Evolutionary conservation across 441 rosid species (phyloP), one percentile per base, ranked within the genome.

Genomic region (Sinapis alba): DNA sequence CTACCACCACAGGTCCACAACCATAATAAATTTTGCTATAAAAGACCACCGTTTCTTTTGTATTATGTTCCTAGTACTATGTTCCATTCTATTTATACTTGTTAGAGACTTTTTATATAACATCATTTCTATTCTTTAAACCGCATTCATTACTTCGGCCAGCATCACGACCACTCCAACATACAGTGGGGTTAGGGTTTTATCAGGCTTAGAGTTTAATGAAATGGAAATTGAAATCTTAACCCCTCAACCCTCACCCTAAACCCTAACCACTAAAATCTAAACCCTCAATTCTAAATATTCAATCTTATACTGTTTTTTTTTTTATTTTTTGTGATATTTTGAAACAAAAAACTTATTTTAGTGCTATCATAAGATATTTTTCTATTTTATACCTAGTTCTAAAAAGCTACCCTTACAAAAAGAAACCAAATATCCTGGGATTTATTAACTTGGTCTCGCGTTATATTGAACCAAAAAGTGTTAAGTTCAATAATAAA

Each of bases 381-480:
- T 4, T 38, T 28, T 36, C 30, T 27, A 27, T n/a, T 36, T 38
- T 38, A 43, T 43, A 27, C 30, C n/a, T 43, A 43, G n/a, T 43
- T 38, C 3, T 9, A 6, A 7, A 47, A 47, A 61, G 62, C 60
- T 30, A 65, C 65, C 58, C 47, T 45, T 57, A 65, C 71, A 41
- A 57, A 58, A 58, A 66, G 71, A 65, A 58, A 66, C 61, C 61
- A 74, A 74, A 74, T 74, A 74, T 74, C 61, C 13, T 58, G 61
- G 61, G 28, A 34, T 30, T 59, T 16, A 30, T 74, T 67, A 74
- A 45, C 26, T 45, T 74, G 67, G 20, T 56, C 41, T 43, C 65
- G 28, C 51, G 53, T 58, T 74, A 43, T 45, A 58, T 65, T 66
- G 78, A 67, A 74, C 78, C 72, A 59, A 50, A 72, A 74, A 74